A percentile compares a stretch with the other conserved stretches of the same genome.
phyloP scores from a whole-genome alignment of 495 filamentous ascomycete genomes.

The Lophiotrema nucula region DNA sequence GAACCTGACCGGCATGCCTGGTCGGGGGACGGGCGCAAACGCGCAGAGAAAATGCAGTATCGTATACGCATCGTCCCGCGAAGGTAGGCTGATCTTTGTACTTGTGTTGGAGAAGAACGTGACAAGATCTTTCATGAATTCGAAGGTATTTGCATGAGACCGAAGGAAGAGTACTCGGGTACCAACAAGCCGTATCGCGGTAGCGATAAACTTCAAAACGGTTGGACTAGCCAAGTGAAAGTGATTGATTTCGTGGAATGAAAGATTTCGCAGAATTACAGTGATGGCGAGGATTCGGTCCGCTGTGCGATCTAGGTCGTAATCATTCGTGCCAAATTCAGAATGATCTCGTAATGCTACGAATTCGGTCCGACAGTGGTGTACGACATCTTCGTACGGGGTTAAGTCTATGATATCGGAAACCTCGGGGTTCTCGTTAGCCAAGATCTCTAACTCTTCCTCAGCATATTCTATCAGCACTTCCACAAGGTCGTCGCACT shows the following conservation, averaged over 20 bases:
- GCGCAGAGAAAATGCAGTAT: conserved; percentile 86
- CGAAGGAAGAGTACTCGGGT: conserved; percentile 85
- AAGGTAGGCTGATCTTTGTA: conserved; percentile 75
- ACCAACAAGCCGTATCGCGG: conserved; percentile 79
- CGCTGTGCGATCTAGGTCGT: conserved; percentile 80
- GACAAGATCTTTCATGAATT: conserved; percentile 95
- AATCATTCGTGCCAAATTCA: conserved; percentile 72
- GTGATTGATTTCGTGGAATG: conserved; percentile 78
- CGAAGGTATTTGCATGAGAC: conserved; percentile 75
- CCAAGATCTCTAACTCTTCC: conserved; percentile 75
- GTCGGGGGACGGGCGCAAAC: conserved; percentile 77
- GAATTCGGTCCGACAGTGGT: conserved; percentile 70
- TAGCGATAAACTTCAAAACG: conserved; percentile 76
- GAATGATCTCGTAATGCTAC: conserved; percentile 66
- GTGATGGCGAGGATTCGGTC: conserved; percentile 88
- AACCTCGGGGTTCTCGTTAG: conserved; percentile 75
- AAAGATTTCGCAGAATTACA: conserved; percentile 89
- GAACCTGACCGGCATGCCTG: conserved; percentile 55
- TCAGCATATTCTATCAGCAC: conserved; percentile 86
- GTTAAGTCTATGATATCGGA: conserved; percentile 77
- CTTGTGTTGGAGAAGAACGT: conserved; percentile 85
- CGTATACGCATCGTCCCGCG: conserved; percentile 82
- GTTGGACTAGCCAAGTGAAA: conserved; percentile 64
- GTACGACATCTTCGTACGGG: conserved; percentile 83
- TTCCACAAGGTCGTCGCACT: conserved; percentile 86